These are phyloP conservation scores for Linum usitatissimum DNA, from an alignment of 345 rosid species.

Conservation along the genomic window DNA sequence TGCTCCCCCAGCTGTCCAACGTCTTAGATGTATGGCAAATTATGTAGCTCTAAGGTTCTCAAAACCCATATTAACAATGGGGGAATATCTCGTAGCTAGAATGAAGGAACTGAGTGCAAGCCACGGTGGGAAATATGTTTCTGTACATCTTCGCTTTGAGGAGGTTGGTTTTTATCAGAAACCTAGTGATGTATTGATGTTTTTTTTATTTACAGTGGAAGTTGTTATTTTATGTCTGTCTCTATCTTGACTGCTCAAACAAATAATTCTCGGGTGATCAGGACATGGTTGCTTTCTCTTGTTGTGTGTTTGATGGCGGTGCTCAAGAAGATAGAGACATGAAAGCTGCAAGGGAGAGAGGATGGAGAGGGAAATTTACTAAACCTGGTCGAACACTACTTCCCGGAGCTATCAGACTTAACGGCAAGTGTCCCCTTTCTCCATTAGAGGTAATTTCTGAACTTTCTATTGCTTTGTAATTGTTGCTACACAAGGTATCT, in stretches of 20 bases:
- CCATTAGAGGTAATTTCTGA: slow-evolving; percentile 70
- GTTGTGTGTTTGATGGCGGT: slow-evolving; percentile 98
- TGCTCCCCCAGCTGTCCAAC: slow-evolving; percentile 85
- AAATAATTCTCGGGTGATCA: slow-evolving; percentile 19
- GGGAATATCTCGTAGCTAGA: slow-evolving; percentile 76
- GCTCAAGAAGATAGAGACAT: slow-evolving; percentile 73
- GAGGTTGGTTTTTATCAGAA: slow-evolving; percentile 52
- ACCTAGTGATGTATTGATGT: background rate
- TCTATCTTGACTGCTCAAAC: slow-evolving; percentile 10
- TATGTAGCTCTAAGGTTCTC: slow-evolving; percentile 80
- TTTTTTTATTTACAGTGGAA: background rate
- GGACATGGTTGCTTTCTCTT: slow-evolving; percentile 99
- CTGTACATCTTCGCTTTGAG: slow-evolving; percentile 98
- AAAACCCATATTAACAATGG: slow-evolving; percentile 58
- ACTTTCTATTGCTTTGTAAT: slow-evolving; percentile 1
- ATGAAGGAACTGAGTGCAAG: slow-evolving; percentile 84
- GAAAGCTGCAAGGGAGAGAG: slow-evolving; percentile 90
- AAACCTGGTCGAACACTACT: slow-evolving; percentile 94
- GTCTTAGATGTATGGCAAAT: slow-evolving; percentile 89
- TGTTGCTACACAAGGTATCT: background rate
- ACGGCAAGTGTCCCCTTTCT: slow-evolving; percentile 96
- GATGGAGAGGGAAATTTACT: slow-evolving; percentile 97
- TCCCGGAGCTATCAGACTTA: slow-evolving; percentile 92
- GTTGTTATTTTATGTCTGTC: background rate
- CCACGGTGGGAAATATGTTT: slow-evolving; percentile 74